A percentile compares a stretch with the other conserved stretches of the same genome.
Conservation (phyloP, 1,284 basidiomycete species). For the Xanthoconium separans region DNA sequence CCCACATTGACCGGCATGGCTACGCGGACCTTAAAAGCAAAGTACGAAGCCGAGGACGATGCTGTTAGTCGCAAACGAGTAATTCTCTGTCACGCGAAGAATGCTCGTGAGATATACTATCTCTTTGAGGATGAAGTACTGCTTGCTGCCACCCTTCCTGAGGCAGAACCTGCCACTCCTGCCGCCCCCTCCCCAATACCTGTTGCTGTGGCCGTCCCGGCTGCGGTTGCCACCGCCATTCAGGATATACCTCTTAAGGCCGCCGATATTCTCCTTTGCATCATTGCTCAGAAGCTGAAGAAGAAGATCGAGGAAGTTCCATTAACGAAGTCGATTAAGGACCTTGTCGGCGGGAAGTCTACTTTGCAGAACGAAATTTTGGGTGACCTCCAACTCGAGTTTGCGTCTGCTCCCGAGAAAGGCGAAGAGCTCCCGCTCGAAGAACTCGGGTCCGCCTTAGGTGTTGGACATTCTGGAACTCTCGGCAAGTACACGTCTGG, state of each 20-base stretch:
- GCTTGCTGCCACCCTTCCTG: constrained; percentile 47
- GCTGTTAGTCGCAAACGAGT: constrained; percentile 78
- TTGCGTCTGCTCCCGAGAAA: constrained; percentile 92
- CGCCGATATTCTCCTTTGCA: constrained; percentile 82
- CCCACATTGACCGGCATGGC: constrained; percentile 98
- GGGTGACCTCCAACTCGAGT: constrained; percentile 90
- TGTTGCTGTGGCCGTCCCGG: constrained; percentile 45
- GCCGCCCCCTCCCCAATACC: constrained; percentile 46
- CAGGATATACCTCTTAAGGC: constrained; percentile 93
- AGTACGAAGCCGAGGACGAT: constrained; percentile 91
- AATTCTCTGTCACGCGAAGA: constrained; percentile 93
- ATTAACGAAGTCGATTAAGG: constrained; percentile 95
- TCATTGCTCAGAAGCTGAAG: constrained; percentile 98
- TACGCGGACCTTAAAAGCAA: constrained; percentile 90
- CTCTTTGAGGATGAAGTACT: constrained; percentile 86
- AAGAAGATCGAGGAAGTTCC: constrained; percentile 89
- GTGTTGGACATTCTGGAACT: constrained; percentile 79
- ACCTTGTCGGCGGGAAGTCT: constrained; percentile 97
- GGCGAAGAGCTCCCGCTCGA: constrained; percentile 96
- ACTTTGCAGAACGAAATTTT: constrained; percentile 97
- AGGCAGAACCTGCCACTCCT: constrained; percentile 42
- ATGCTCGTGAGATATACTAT: constrained; percentile 97
- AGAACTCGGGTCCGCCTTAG: constrained; percentile 88
- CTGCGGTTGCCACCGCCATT: constrained; percentile 70
- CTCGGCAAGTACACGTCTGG: constrained; percentile 96